phyloP scores from a whole-genome alignment of 768 basidiomycete species.

The Lactarius quietus region DNA sequence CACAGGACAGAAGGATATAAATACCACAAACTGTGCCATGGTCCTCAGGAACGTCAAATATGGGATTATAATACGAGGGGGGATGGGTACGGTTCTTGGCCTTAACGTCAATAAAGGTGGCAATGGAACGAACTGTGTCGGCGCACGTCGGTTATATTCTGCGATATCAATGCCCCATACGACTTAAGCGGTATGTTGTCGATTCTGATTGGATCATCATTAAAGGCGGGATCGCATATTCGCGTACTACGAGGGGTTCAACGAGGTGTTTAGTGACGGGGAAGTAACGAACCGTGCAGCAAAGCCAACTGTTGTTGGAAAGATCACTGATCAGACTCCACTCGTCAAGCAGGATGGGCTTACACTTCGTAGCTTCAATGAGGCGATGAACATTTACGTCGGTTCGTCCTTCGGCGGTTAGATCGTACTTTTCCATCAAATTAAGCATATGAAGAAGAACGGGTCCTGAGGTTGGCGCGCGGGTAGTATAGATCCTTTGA shows the following conservation, averaged over 20 bases:
- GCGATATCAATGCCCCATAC: conserved; percentile 57
- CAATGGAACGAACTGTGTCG: not conserved
- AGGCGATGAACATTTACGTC: conserved; percentile 71
- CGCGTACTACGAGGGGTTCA: conserved; percentile 55
- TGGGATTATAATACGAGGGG: conserved; percentile 79
- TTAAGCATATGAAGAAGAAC: conserved; percentile 94
- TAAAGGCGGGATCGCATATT: conserved; percentile 74
- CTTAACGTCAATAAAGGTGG: not conserved
- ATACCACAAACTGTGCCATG: conserved; percentile 69
- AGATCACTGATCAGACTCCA: not conserved
- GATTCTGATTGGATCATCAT: conserved; percentile 53
- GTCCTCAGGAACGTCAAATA: conserved; percentile 72
- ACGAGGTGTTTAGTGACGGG: not conserved
- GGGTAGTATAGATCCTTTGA: conserved; percentile 77
- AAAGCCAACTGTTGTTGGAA: conserved; percentile 49
- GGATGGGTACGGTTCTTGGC: conserved; percentile 74
- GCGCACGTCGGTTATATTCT: conserved; percentile 81
- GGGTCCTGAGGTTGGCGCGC: conserved; percentile 83
- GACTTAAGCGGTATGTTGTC: conserved; percentile 62
- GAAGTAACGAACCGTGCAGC: conserved; percentile 49
- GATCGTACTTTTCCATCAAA: conserved; percentile 70
- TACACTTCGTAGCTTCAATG: conserved; percentile 83
- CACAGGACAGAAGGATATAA: not conserved
- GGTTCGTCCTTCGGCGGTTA: conserved; percentile 48
- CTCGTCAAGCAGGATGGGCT: conserved; percentile 30